Base-by-base conservation (phyloP, 768 basidiomycete genomes). In the Hydnomerulius pinastri region DNA sequence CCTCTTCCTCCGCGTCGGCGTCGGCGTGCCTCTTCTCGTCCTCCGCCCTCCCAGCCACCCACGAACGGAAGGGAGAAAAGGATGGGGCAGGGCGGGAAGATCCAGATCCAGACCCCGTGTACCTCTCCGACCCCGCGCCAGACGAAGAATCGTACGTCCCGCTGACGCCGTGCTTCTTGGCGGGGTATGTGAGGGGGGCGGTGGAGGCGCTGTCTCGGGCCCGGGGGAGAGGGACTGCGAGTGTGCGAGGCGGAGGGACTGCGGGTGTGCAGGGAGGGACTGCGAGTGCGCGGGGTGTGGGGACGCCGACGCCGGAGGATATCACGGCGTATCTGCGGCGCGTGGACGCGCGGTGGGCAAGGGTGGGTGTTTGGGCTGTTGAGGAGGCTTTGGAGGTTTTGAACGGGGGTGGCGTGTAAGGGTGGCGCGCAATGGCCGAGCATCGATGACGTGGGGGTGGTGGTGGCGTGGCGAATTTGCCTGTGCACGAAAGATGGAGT, bases 121-220 rank as follows among this genome's bases (percentile, higher is more conserved):
- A 72, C 10, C 63, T 87, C 43, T 86, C 87, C n/a, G 87, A 89
- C 44, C 82, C 87, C 0, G 66, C 67, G 10, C 48, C 66, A 0
- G 68, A 76, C 36, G 90, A 92, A 58, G 70, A 77, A 41, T 77
- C 82, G 1, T 92, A 89, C 53, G 62, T 87, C 17, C 73, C 86
- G 2, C 72, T 90, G 18, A 83, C 81, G 15, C 67, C 83, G 0
- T 62, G 57, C 5, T 76, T 80, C 29, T 64, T 91, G 21, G 76
- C 77, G 0, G 59, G 56, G 11, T 63, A 74, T 35, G 78, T 87
- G 13, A 74, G 77, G 42, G 62, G 66, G 4, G 75, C 77, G 0
- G 74, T 88, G 36, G 51, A 55, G 29, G 63, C 62, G 20, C 59
- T 81, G 28, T 63, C n/a, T n/a, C n/a, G n/a, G n/a, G n/a, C n/a